Percentiles rank a stretch among this genome's conserved stretches.
Conservation (phyloP, 2,329 filamentous ascomycete genomes). For the Didymella segeticola region DNA sequence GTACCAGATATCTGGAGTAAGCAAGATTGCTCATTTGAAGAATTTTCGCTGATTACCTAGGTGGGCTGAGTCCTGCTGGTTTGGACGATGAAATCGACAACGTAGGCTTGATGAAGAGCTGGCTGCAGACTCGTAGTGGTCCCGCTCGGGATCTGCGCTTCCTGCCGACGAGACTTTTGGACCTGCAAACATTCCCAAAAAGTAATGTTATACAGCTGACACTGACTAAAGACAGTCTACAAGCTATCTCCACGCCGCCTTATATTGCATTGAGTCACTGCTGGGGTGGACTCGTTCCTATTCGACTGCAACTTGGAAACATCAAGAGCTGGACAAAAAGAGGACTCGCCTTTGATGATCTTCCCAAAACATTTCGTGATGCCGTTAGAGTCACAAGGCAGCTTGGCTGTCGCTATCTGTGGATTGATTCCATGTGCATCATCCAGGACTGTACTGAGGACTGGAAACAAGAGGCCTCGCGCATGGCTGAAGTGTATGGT, state of each 20-base stretch:
- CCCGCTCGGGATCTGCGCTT: too few species aligned
- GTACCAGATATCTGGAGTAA: neutral
- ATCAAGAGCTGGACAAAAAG: neutral
- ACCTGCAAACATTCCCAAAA: too few species aligned
- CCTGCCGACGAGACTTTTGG: too few species aligned
- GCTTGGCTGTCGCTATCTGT: constrained; percentile 11
- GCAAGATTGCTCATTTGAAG: neutral
- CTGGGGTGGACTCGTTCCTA: too few species aligned
- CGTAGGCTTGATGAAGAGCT: neutral
- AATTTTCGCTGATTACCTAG: too few species aligned
- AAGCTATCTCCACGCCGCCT: too few species aligned
- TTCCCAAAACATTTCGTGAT: too few species aligned
- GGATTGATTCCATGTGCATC: constrained; percentile 21
- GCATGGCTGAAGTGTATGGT: constrained; percentile 11
- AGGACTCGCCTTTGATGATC: too few species aligned
- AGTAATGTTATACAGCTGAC: too few species aligned
- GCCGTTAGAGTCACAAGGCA: constrained; percentile 1
- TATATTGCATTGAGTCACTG: neutral
- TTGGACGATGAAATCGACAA: neutral
- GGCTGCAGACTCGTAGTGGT: neutral
- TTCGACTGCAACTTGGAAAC: too few species aligned
- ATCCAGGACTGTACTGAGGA: constrained; percentile 10
- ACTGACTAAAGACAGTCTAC: too few species aligned
- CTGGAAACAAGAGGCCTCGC: constrained; percentile 1
- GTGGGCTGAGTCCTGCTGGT: neutral